Base-by-base conservation (phyloP, 495 filamentous ascomycete species). In the Aspergillus ellipticus region DNA sequence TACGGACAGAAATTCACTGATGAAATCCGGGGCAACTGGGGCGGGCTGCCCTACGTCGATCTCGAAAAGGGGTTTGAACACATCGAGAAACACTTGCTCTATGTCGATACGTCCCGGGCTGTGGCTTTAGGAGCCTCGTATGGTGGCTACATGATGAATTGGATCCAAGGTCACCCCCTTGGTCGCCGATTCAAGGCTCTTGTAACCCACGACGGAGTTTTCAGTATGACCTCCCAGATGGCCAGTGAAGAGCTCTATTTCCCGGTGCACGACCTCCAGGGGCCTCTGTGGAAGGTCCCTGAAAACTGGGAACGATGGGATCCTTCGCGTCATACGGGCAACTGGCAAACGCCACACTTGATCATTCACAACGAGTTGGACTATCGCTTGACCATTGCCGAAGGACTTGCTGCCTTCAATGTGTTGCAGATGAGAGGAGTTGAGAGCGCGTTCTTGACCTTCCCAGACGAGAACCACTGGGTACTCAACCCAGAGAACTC, bases 301-400 rank as follows among this genome's bases (percentile, higher is more conserved):
- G 85, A 82, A 39, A 81, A 79, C 8, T 97, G 92, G 79, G 82
- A 83, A 56, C 77, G 83, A 55, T 97, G 91, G 91, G 88, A 95
- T 68, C 93, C 93, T 0, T 83, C 88, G 2, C 71, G 73, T 22
- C 80, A 81, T 67, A 77, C 84, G 0, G 77, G 81, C 42, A 78
- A 87, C 55, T 97, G 93, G 93, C 77, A 80, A 1, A 97, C 93
- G 6, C 93, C 93, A 9, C 84, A 93, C 65, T 75, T 95, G 56
- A 81, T 96, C 59, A 92, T 97, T 52, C 93, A 97, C 72, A 92
- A 85, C 66, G 91, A 94, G 63, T 79, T 96, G 17, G 93, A 97
- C 69, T 97, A 96, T 67, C 82, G 93, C 15, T 73, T 97, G 29
- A 88, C 92, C 0, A 85, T 96, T 41, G 74, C 77, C 3, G 92